Conservation (phyloP, 371 early-diverging fungal genomes). For the Basidiobolus meristosporus region DNA sequence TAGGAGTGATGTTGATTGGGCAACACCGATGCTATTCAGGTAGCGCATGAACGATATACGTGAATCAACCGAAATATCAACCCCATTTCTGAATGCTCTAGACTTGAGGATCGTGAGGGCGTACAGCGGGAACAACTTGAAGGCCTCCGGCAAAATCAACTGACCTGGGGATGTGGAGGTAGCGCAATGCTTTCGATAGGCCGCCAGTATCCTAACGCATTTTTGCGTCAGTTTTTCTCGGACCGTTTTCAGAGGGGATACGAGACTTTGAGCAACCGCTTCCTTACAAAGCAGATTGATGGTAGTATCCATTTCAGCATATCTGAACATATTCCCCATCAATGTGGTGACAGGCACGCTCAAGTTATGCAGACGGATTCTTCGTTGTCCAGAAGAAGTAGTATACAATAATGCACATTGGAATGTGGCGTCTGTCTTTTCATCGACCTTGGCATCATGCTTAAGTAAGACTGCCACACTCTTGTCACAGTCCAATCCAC, state of each 20-base stretch:
- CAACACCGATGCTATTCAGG: slow-evolving; percentile 46
- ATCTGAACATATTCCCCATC: slow-evolving; percentile 66
- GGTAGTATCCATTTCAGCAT: slow-evolving; percentile 83
- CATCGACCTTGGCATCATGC: slow-evolving; percentile 74
- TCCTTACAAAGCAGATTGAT: slow-evolving; percentile 65
- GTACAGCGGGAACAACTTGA: slow-evolving; percentile 88
- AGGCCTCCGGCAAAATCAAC: slow-evolving; percentile 88
- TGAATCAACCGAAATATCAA: slow-evolving; percentile 37
- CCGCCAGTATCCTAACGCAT: slow-evolving; percentile 73
- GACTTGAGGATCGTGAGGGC: slow-evolving; percentile 66
- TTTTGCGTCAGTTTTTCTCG: slow-evolving; percentile 69
- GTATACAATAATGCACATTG: slow-evolving; percentile 90
- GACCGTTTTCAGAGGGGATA: slow-evolving; percentile 45
- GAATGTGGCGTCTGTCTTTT: slow-evolving; percentile 58
- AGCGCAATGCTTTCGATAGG: slow-evolving; percentile 87
- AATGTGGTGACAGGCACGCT: slow-evolving; percentile 55
- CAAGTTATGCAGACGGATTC: slow-evolving; percentile 80
- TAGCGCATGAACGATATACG: slow-evolving; percentile 60
- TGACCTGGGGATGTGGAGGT: slow-evolving; percentile 78
- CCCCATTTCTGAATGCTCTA: slow-evolving; percentile 46
- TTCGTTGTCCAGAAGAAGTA: slow-evolving; percentile 64
- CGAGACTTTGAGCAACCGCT: slow-evolving; percentile 45
- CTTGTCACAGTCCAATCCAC: slow-evolving; percentile 67
- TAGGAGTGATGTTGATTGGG: slow-evolving; percentile 44
- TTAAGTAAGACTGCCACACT: slow-evolving; percentile 61